Evolutionary conservation across 352 stramenopile species (phyloP).

Genomic region (Sclerospora graminicola): DNA sequence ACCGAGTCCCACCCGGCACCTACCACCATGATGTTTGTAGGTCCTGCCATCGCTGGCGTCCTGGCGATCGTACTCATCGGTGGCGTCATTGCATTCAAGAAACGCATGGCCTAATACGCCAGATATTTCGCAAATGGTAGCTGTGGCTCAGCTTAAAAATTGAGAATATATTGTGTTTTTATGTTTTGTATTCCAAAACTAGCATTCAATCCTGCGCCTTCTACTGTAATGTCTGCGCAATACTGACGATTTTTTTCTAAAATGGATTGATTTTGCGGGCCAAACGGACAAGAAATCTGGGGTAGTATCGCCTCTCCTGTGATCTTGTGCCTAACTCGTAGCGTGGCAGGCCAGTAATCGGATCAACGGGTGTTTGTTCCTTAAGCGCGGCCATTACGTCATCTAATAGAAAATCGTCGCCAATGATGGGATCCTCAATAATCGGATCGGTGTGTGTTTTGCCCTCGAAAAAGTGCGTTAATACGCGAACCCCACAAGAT

Average conservation of each 20-base stretch:
- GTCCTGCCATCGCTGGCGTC: slow-evolving; percentile 31
- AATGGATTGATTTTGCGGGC: slow-evolving; percentile 58
- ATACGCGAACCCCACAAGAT: slow-evolving; percentile 32
- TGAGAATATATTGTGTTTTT: slow-evolving; percentile 18
- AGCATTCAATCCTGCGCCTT: neutral
- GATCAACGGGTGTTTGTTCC: slow-evolving; percentile 27
- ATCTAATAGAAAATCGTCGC: slow-evolving; percentile 51
- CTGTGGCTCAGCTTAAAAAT: too few relatives aligned
- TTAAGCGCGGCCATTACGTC: slow-evolving; percentile 44
- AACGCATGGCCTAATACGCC: slow-evolving; percentile 9
- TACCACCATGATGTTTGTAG: slow-evolving; percentile 26
- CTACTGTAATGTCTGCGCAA: slow-evolving; percentile 6
- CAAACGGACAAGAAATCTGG: slow-evolving; percentile 30
- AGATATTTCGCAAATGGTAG: too few relatives aligned
- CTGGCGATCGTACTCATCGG: slow-evolving; percentile 49
- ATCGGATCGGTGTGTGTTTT: slow-evolving; percentile 91
- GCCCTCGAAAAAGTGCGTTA: slow-evolving; percentile 56
- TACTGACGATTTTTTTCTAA: slow-evolving; percentile 14
- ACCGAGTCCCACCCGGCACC: slow-evolving; percentile 11
- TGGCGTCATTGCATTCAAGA: slow-evolving; percentile 43
- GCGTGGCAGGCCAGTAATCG: slow-evolving; percentile 16
- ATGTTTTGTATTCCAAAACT: neutral
- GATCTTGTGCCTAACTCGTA: slow-evolving; percentile 25
- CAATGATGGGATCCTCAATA: slow-evolving; percentile 75
- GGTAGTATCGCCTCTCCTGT: slow-evolving; percentile 37